Percentiles rank a stretch among this genome's conserved stretches.
phyloP scores from a whole-genome alignment of 2,329 filamentous ascomycete genomes.

The Teratosphaeria zuluensis region DNA sequence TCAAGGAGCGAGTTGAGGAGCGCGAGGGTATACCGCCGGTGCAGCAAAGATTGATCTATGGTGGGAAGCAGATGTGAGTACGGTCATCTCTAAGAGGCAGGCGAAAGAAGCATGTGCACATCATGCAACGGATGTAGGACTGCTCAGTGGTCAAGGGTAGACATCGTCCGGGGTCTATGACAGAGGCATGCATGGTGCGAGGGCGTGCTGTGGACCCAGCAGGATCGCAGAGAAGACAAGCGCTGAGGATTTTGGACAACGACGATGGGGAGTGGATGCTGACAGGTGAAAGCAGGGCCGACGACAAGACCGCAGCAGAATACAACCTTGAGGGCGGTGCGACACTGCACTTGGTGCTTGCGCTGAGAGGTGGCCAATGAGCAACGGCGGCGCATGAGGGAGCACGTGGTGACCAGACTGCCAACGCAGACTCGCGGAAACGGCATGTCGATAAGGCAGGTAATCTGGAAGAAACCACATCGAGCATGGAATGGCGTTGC shows the following conservation, averaged over 20 bases:
- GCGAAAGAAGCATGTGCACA: background rate
- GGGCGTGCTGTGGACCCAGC: background rate
- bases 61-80: slow-evolving; percentile 89
- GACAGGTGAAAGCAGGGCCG: slow-evolving; percentile 52
- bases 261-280: background rate
- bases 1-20: slow-evolving; percentile 98
- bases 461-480: background rate
- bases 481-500: background rate
- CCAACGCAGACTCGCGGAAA: background rate
- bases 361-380: slow-evolving; percentile 66
- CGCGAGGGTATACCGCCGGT: slow-evolving; percentile 97
- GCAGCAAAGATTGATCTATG: slow-evolving; percentile 91
- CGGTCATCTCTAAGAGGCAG: background rate
- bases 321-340: slow-evolving; percentile 87
- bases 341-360: slow-evolving; percentile 90
- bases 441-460: background rate
- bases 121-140: background rate
- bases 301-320: slow-evolving; percentile 86
- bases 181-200: background rate
- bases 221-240: background rate
- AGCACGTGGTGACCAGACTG: background rate
- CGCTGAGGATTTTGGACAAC: background rate
- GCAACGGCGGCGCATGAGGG: background rate
- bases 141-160: background rate
- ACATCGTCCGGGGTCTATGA: background rate